A percentile compares a stretch with the other conserved stretches of the same genome.
Conservation (phyloP, 2,329 filamentous ascomycete genomes). For the Scedosporium minutisporum region DNA sequence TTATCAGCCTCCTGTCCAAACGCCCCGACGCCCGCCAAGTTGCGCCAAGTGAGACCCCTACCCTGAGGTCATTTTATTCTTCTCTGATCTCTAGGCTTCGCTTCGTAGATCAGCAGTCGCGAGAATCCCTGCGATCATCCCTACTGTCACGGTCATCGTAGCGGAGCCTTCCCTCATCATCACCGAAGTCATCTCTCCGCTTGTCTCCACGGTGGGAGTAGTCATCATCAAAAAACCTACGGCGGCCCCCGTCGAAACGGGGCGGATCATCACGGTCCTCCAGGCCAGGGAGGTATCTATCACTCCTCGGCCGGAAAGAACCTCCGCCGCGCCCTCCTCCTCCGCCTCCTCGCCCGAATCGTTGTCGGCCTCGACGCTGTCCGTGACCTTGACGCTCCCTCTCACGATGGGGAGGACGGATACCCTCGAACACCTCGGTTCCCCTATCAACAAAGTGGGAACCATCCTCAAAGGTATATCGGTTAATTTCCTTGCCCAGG, state of each 20-base stretch:
- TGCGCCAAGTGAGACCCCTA: too few relatives aligned
- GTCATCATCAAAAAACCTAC: conserved; percentile 3
- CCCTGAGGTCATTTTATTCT: too few relatives aligned
- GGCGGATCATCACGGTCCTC: background rate
- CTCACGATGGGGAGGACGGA: conserved; percentile 38
- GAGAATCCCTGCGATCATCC: background rate
- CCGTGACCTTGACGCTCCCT: conserved; percentile 12
- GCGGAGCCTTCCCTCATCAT: conserved; percentile 9
- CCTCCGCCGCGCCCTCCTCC: background rate
- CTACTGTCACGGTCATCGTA: conserved; percentile 4
- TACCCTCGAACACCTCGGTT: conserved; percentile 58
- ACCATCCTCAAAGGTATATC: conserved; percentile 63
- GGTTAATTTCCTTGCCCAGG: conserved; percentile 44
- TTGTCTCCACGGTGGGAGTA: background rate
- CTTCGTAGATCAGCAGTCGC: background rate
- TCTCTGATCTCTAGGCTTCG: background rate
- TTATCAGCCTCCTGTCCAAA: background rate
- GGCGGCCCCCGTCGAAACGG: conserved; percentile 3
- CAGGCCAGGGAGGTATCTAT: conserved; percentile 2
- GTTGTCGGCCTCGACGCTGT: conserved; percentile 21
- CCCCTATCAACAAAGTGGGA: conserved; percentile 62
- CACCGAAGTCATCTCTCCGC: conserved; percentile 1
- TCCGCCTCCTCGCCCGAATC: conserved; percentile 5
- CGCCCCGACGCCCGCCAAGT: background rate
- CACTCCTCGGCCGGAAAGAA: background rate